Evolutionary conservation across 257 asterid species (phyloP), one percentile per base, ranked within the genome.

Genomic region (Scutellaria minor): DNA sequence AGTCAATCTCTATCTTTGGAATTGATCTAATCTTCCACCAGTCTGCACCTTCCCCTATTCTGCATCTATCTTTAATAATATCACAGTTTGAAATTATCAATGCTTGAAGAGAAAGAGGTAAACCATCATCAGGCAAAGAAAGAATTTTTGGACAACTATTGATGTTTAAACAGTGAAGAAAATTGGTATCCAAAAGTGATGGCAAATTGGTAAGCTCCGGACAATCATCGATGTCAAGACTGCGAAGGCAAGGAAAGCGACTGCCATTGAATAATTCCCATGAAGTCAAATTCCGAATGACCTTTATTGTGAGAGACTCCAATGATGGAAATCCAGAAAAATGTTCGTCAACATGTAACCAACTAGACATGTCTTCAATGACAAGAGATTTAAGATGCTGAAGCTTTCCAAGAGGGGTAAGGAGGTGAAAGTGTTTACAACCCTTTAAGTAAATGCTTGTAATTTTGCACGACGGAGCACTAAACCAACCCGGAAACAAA

Each of bases 11-110:
- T 61, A 82, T 44, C 59, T 14, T 78, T 5, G 73, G 77, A 50
- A 84, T 52, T 13, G 42, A 42, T 24, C 48, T 69, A 68, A 79
- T 77, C 80, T 68, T 82, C 27, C 63, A 6, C 83, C 86, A 79
- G 59, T 84, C 86, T 67, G 78, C 83, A 44, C 85, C 85, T 70
- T 80, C 81, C 45, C 39, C 71, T 11, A 72, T 51, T 63, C 83
- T 76, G 68, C 89, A 85, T 70, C 85, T 80, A 15, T 59, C 69
- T 64, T 55, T 73, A 12, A 85, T 59, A 64, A 55, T 56, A 57
- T 74, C 71, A 73, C 87, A 41, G 12, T 76, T 82, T 68, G 80
- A 46, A 42, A 85, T 76, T 56, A 57, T 47, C 59, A 85, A 39
- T 55, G 12, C 22, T 63, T 64, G 24, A 27, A 82, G 81, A 37